Evolutionary conservation across 2,329 filamentous ascomycete genomes (phyloP), one percentile per base, ranked within the genome.

Genomic region (Macrophomina tecta): DNA sequence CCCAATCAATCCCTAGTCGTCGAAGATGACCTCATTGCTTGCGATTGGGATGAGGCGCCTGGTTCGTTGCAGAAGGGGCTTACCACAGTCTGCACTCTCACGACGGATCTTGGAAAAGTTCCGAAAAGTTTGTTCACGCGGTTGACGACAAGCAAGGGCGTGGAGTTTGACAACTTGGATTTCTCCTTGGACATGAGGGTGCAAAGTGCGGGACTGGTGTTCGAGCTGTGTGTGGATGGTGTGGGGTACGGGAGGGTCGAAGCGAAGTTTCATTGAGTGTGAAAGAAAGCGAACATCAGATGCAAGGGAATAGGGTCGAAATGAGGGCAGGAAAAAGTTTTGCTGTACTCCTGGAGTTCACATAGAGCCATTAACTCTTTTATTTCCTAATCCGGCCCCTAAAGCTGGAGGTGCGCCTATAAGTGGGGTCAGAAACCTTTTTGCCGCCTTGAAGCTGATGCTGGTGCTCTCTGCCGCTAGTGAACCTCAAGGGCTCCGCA

Each of bases 111-210:
- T 12, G 89, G 88, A 58, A 90, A 90, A 0, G 91, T 94, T 18
- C 91, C 91, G 0, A 86, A 89, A 70, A 88, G 84, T 67, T 75
- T 93, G 11, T 94, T 94, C 73, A 93, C 91, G 1, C 80, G 90
- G 14, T 78, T 94, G 69, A 93, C 91, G 16, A 94, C 91, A 12
- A 94, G 91, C 2, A 85, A 90, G 64, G 91, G 91, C 0, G 88
- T 93, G 5, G 91, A 93, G 78, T 94, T 94, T 78, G 90, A 93
- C 72, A 93, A 93, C 70, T 81, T 94, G 36, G 90, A 94, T 74
- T 94, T 94, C 68, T 92, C 90, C 11, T 85, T 94, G 5, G 91
- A 93, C 80, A 93, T 94, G 90, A 89, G 90, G 71, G 91, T 94
- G 51, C 89, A 93, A 74, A 92, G 89, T 72, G 91, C 91, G 0